Conservation (phyloP, 1,284 basidiomycete species). For the Mycosarcoma mackinlayi region DNA sequence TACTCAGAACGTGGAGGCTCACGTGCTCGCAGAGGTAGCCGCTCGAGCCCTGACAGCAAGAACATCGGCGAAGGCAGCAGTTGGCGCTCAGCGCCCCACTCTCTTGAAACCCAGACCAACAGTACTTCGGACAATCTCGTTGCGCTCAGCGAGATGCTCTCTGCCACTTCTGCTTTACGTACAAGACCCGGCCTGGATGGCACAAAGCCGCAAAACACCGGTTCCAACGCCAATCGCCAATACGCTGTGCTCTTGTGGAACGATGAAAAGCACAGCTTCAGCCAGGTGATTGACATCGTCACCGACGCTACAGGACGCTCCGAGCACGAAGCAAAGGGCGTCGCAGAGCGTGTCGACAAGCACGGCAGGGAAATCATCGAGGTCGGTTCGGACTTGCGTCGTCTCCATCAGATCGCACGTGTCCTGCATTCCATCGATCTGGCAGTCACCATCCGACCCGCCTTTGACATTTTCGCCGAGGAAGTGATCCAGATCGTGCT, state of each 20-base stretch:
- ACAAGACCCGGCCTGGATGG: slow-evolving; percentile 18
- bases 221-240: slow-evolving; percentile 67
- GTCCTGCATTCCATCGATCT: slow-evolving; percentile 88
- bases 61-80: slow-evolving; percentile 12
- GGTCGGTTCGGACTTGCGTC: slow-evolving; percentile 77
- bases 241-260: slow-evolving; percentile 92
- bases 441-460: slow-evolving; percentile 86
- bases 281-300: slow-evolving; percentile 81
- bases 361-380: slow-evolving; percentile 85
- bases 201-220: slow-evolving; percentile 10
- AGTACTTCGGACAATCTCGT: slow-evolving; percentile 6
- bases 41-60: slow-evolving; percentile 20
- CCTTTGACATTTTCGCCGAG: slow-evolving; percentile 89
- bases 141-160: slow-evolving; percentile 16
- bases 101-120: slow-evolving; percentile 2
- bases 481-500: slow-evolving; percentile 76
- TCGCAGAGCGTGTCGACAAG: slow-evolving; percentile 80
- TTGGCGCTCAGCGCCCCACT: slow-evolving; percentile 19
- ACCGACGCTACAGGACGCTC: slow-evolving; percentile 54
- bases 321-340: slow-evolving; percentile 72
- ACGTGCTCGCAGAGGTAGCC: slow-evolving; percentile 20
- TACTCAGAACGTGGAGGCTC: slow-evolving; percentile 17
- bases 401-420: slow-evolving; percentile 82
- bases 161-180: slow-evolving; percentile 13
- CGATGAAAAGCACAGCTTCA: slow-evolving; percentile 95